phyloP scores from a whole-genome alignment of 78 protist genomes.

The Dictyostelium brefeldianum region DNA sequence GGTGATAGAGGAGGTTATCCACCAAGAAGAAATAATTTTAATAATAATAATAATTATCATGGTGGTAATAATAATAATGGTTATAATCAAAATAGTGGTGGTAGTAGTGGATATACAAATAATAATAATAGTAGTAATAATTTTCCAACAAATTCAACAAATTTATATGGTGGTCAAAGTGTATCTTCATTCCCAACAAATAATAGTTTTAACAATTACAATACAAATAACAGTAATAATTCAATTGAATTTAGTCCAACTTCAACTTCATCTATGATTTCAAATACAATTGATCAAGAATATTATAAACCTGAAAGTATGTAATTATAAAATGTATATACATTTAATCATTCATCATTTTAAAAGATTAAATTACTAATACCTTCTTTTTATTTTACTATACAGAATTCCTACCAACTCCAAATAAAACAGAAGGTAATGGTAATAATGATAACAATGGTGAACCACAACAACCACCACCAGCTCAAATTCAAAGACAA shows the following conservation, averaged over 20 bases:
- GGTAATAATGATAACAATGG: background rate
- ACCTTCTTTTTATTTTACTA: background rate
- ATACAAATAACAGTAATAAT: background rate
- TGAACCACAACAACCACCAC: too few relatives aligned
- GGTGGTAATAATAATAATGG: background rate
- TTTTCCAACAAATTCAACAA: too few relatives aligned
- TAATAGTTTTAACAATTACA: background rate
- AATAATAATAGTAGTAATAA: background rate
- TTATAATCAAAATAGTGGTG: background rate
- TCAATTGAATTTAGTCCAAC: slow-evolving; percentile 15
- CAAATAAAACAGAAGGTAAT: background rate
- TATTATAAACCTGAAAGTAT: slow-evolving; percentile 20
- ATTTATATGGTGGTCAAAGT: too few relatives aligned
- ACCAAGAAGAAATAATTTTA: slow-evolving; percentile 7
- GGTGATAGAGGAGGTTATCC: background rate
- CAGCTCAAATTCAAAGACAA: background rate
- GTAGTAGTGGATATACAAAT: background rate
- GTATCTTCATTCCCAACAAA: too few relatives aligned
- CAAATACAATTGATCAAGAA: background rate
- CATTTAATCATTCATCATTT: too few relatives aligned
- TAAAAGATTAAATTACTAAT: too few relatives aligned
- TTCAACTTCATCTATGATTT: too few relatives aligned
- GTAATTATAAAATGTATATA: too few relatives aligned
- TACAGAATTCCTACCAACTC: background rate
- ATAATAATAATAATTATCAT: background rate